These are phyloP conservation scores for Aspergillus alliaceus DNA, from an alignment of 2,329 filamentous ascomycete species.

Conservation along the genomic window DNA sequence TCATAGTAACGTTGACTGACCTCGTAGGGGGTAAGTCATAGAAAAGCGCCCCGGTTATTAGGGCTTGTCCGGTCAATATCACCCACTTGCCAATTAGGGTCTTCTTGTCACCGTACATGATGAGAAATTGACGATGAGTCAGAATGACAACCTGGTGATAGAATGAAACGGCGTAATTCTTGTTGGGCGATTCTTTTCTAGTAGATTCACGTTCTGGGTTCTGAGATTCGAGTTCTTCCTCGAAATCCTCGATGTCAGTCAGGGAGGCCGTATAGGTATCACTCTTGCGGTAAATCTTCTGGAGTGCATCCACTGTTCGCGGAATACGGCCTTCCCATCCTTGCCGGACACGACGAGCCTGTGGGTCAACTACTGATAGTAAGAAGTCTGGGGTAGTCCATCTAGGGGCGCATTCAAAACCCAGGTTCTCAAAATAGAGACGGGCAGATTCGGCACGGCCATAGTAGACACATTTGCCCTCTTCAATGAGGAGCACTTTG, in stretches of 20 bases:
- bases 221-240: constrained; percentile 47
- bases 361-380: constrained; percentile 76
- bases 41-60: constrained; percentile 53
- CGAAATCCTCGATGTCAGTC: constrained; percentile 55
- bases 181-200: constrained; percentile 44
- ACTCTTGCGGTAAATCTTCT: constrained; percentile 51
- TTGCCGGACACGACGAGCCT: constrained; percentile 14
- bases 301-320: constrained; percentile 52
- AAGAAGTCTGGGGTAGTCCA: constrained; percentile 82
- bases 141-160: constrained; percentile 52
- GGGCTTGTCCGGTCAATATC: constrained; percentile 46
- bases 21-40: constrained; percentile 55
- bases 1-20: constrained; percentile 14
- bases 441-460: constrained; percentile 68
- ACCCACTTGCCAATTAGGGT: constrained; percentile 54
- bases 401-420: constrained; percentile 71
- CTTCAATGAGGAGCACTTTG: constrained; percentile 79
- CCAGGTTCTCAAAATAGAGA: constrained; percentile 73
- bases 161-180: constrained; percentile 55
- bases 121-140: constrained; percentile 56
- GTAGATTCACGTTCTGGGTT: constrained; percentile 41
- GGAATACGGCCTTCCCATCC: constrained; percentile 56
- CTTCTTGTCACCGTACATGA: constrained; percentile 56
- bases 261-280: constrained; percentile 45
- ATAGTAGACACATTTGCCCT: constrained; percentile 74